phyloP scores from a whole-genome alignment of 305 asterid genomes.

The Fraxinus latifolia region DNA sequence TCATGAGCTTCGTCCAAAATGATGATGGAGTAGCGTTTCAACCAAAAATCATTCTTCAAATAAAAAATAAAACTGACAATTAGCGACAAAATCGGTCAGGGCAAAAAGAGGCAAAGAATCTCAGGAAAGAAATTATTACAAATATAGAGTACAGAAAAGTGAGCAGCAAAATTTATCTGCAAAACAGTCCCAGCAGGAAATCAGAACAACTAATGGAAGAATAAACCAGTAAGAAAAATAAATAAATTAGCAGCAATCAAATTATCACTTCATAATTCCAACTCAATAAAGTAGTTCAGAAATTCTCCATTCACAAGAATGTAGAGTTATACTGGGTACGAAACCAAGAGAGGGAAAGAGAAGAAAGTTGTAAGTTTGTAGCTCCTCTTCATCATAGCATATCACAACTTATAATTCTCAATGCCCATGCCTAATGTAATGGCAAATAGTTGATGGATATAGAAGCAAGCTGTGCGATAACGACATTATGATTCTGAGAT shows the following conservation, averaged over 20 bases:
- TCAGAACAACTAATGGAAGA: no score
- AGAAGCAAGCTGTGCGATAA: not conserved
- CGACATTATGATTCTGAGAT: not conserved
- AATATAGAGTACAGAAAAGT: not conserved
- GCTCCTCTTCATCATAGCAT: not conserved
- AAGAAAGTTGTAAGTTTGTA: not conserved
- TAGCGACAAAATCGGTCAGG: not conserved
- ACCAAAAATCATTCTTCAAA: no score
- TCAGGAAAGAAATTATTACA: not conserved
- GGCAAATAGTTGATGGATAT: not conserved
- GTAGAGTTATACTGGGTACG: not conserved
- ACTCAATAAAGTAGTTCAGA: not conserved
- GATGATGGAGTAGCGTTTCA: no score
- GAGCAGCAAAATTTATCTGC: no score
- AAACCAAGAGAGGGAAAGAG: not conserved
- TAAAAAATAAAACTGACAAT: no score
- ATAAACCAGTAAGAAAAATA: no score
- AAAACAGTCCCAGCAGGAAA: no score
- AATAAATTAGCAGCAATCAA: not conserved
- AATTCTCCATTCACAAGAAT: not conserved
- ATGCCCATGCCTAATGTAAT: not conserved
- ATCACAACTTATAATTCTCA: not conserved
- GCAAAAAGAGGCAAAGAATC: not conserved
- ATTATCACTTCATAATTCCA: not conserved
- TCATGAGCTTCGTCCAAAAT: no score